Evolutionary conservation across 2,329 filamentous ascomycete species (phyloP).

Genomic region (Neonectria neomacrospora): DNA sequence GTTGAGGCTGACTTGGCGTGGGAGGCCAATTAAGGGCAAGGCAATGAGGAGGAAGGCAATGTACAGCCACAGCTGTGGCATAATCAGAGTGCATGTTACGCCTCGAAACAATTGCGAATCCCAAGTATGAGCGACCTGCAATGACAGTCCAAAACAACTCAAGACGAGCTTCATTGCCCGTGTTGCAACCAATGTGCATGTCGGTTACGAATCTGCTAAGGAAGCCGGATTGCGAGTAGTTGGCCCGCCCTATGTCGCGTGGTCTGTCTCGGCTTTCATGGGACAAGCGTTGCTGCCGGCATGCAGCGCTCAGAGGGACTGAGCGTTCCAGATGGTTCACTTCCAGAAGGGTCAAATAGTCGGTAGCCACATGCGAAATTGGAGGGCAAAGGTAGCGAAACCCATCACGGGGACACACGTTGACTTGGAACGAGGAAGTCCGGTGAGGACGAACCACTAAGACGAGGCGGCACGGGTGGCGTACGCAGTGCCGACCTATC

Average conservation of each 20-base stretch:
- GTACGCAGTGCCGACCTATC: not conserved
- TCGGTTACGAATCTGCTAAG: not conserved
- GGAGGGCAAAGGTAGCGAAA: too few species aligned
- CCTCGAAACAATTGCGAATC: not conserved
- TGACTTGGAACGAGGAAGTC: not conserved
- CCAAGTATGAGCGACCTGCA: not conserved
- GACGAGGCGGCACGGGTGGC: not conserved
- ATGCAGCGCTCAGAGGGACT: not conserved
- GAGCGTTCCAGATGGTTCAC: not conserved
- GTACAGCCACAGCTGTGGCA: not conserved
- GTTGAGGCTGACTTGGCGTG: not conserved
- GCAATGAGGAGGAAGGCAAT: not conserved
- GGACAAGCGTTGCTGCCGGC: not conserved
- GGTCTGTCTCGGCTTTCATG: not conserved
- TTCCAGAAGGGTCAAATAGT: not conserved
- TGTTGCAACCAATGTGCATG: conserved; percentile 1
- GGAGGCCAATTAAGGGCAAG: not conserved
- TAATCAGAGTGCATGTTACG: not conserved
- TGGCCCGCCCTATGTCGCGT: conserved; percentile 15
- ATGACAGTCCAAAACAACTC: not conserved
- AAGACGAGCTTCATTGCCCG: not conserved
- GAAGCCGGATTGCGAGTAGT: not conserved
- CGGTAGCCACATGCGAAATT: not conserved
- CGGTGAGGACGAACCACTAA: not conserved
- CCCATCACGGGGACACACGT: not conserved